Evolutionary conservation across 2,329 filamentous ascomycete genomes (phyloP), one percentile per base, ranked within the genome.

Genomic region (Penicillium janthinellum): DNA sequence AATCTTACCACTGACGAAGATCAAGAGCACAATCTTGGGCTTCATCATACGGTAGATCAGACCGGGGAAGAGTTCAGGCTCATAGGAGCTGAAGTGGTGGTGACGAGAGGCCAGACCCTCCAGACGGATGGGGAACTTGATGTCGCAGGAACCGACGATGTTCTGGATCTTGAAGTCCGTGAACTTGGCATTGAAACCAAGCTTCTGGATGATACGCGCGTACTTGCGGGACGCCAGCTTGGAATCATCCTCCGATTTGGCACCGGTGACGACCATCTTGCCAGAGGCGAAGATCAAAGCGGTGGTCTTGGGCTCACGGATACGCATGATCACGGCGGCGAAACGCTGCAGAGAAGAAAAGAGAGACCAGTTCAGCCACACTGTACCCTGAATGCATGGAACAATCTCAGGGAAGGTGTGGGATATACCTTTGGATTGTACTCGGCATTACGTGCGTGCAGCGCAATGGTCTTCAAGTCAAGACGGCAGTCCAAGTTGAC

Each of bases 21-120:
- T 97, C 74, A 98, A 83, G 28, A 98, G 88, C 56, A 98, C 94
- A 69, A 98, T 96, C 88, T 98, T 98, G 20, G 95, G 95, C 84
- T 98, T 98, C 84, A 98, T 97, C 95, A 99, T 99, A 77, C 95
- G 92, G 82, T 99, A 99, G 81, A 99, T 99, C 54, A 99, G 88
- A 87, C 95, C 95, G 73, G 95, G 95, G 86, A 98, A 99, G 77
- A 99, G 79, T 77, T 99, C 95, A 68, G 95, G 95, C 79, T 99
- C 95, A 79, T 99, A 99, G 59, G 93, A 97, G 80, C 91, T 96
- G 87, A 98, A 99, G 82, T 96, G 96, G 84, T 98, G 94, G 85
- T 99, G 95, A 80, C 93, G 92, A 69, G 90, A 95, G 15, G 95
- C 95, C 75, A 99, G 83, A 80, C 95, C 95, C 78, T 98, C 95